phyloP scores from a whole-genome alignment of 345 rosid species.

The Arabidopsis arenosa region DNA sequence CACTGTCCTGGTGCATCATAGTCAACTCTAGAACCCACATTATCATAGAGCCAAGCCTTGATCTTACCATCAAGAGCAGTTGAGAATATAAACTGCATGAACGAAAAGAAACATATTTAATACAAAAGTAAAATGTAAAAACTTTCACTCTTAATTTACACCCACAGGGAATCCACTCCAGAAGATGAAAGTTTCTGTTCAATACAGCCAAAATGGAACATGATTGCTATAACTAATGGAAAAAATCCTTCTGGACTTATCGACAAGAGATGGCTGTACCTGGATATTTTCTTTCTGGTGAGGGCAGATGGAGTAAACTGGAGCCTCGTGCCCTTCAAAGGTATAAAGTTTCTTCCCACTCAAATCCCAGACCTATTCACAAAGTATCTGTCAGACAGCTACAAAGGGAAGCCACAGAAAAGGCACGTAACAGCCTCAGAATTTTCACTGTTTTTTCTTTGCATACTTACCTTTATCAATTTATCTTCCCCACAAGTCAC shows the following conservation, averaged over 20 bases:
- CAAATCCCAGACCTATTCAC: conserved; percentile 64
- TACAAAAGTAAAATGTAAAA: conserved; percentile 12
- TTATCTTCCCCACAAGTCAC: conserved; percentile 82
- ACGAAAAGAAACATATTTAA: conserved; percentile 5
- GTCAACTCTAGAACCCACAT: conserved; percentile 82
- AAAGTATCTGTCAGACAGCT: conserved; percentile 19
- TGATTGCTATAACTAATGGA: background rate
- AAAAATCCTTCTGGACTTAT: background rate
- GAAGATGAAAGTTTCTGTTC: background rate
- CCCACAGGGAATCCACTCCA: background rate
- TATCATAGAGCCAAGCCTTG: conserved; percentile 88
- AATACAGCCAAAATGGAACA: conserved; percentile 15
- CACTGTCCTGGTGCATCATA: conserved; percentile 89
- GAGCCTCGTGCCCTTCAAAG: conserved; percentile 71
- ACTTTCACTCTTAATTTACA: conserved; percentile 6
- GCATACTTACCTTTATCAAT: conserved; percentile 53
- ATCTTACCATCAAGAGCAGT: conserved; percentile 94
- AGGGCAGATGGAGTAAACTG: conserved; percentile 69
- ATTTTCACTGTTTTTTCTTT: background rate
- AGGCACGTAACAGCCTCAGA: conserved; percentile 9
- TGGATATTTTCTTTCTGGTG: conserved; percentile 54
- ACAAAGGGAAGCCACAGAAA: background rate
- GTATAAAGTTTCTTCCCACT: conserved; percentile 53
- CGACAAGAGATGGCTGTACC: conserved; percentile 16
- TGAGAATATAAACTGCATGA: conserved; percentile 78